Base-by-base conservation (phyloP, 108 stramenopile species). In the Asterionellopsis glacialis region DNA sequence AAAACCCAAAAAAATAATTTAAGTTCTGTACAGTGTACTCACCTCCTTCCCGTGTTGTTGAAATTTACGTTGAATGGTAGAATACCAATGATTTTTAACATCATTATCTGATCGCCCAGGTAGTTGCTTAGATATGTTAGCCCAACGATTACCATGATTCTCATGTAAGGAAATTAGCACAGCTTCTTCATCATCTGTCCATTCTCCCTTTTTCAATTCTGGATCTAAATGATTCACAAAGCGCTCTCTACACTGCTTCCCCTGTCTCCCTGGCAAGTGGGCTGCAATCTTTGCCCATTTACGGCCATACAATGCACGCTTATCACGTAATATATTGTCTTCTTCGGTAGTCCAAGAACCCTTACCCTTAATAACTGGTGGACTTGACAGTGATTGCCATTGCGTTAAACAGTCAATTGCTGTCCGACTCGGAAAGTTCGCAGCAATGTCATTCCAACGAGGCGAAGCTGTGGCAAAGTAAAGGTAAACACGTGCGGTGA, bases 181-280 rank as follows among this genome's bases (percentile, higher is more conserved):
- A 13, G 82, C 81, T 59, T 98, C 96, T 74, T 98, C 97, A 44
- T 93, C 93, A 51, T 88, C 89, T 0, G 96, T 94, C 97, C 97
- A 98, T 57, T 80, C 84, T 23, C 95, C 93, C 72, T 94, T 94
- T 51, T 95, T 94, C 47, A 97, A 61, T 25, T 74, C 64, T 16
- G 97, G 97, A 71, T 96, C 91, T 25, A 98, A 74, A 71, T 97
- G 95, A 69, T 98, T 97, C 33, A 92, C 91, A 76, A 91, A 98
- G 6, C 97, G 91, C 74, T 99, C 99, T 38, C 99, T 84, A 65
- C 97, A 98, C 64, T 98, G 97, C 81, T 99, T 99, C 15, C 98
- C 98, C 57, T 97, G 93, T 39, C 98, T 65, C 0, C 97, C 98
- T n/a, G 97, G 97, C 1, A 98, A 72, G 23, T 76, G 75, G 25